Conservation (phyloP, 208 protist genomes). For the Leishmania gerbilli region DNA sequence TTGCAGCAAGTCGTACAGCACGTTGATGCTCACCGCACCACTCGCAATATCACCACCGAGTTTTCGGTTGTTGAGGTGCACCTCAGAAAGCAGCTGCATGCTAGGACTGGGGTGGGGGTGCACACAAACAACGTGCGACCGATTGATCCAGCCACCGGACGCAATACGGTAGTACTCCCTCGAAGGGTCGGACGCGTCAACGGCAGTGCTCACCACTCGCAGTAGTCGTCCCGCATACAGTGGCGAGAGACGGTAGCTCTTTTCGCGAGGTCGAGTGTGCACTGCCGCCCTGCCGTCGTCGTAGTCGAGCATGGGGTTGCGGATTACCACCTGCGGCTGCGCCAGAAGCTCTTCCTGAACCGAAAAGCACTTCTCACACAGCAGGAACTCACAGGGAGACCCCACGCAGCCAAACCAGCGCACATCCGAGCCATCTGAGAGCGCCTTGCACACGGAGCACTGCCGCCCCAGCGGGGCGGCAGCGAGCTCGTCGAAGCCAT, state of each 20-base stretch:
- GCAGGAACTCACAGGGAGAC: conserved; percentile 44
- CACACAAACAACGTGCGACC: conserved; percentile 64
- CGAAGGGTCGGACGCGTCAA: conserved; percentile 41
- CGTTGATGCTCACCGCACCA: conserved; percentile 17
- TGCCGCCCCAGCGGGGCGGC: conserved; percentile 5
- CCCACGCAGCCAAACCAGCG: conserved; percentile 64
- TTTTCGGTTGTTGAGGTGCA: conserved; percentile 29
- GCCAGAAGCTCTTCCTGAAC: conserved; percentile 72
- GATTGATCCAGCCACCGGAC: conserved; percentile 78
- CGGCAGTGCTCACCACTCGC: conserved; percentile 67
- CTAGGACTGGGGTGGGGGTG: conserved; percentile 33
- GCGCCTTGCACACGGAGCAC: conserved; percentile 71
- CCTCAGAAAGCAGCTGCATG: conserved; percentile 31
- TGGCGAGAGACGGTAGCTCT: conserved; percentile 63
- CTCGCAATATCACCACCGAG: conserved; percentile 27
- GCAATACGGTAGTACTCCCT: conserved; percentile 68
- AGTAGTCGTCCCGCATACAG: conserved; percentile 67
- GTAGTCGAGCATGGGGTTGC: conserved; percentile 55
- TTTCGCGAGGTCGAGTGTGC: conserved; percentile 58
- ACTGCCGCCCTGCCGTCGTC: conserved; percentile 48
- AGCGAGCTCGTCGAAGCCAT: conserved; percentile 43
- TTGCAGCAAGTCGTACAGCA: conserved; percentile 44
- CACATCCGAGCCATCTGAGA: conserved; percentile 42
- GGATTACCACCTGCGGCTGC: conserved; percentile 66
- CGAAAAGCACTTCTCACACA: conserved; percentile 83